Evolutionary conservation across 192 early-diverging fungal genomes (phyloP), one percentile per base, ranked within the genome.

Genomic region (Mortierella antarctica): DNA sequence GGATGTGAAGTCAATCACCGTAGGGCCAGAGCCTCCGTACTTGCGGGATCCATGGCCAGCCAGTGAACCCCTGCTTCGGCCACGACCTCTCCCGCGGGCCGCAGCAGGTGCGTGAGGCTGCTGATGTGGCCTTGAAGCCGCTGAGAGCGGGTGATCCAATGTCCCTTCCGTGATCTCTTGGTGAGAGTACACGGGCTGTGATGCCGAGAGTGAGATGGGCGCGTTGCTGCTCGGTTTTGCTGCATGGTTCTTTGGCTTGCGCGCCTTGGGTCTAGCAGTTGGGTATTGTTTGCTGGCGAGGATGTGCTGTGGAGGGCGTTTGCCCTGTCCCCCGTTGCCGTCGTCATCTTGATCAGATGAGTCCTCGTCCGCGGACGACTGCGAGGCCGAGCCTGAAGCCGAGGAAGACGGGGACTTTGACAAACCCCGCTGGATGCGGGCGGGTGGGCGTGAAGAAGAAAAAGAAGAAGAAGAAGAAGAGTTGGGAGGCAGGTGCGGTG

Each of bases 131-230:
- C 55, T 63, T 48, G 31, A 31, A 31, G 70, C 21, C 20, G 66
- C 42, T 46, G 65, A 18, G 8, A 65, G 53, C 7, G 58, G 45
- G 17, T 59, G 67, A 49, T 61, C 47, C 67, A 78, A 61, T 15
- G 74, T 44, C 15, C 62, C 46, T 11, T 78, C 57, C 53, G 72
- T 65, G 65, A 68, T 53, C 57, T 67, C 65, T 42, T 80, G 63
- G 4, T 31, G 31, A 31, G 77, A 72, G 40, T 80, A 80, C 39
- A 80, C 70, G 63, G 77, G 59, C 42, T 55, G 57, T 7, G 77
- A 80, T 18, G 57, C 77, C 2, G 77, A 80, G 48, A 80, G 59
- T 0, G 77, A 80, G 18, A 80, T 80, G 13, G 77, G 77, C 1
- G 77, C 64, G n/a, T 68, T 64, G 5, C 31, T 51, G 44, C 50